These are phyloP conservation scores for Xylariaceae sp. DNA, from an alignment of 2,329 filamentous ascomycete genomes.

Conservation along the genomic window DNA sequence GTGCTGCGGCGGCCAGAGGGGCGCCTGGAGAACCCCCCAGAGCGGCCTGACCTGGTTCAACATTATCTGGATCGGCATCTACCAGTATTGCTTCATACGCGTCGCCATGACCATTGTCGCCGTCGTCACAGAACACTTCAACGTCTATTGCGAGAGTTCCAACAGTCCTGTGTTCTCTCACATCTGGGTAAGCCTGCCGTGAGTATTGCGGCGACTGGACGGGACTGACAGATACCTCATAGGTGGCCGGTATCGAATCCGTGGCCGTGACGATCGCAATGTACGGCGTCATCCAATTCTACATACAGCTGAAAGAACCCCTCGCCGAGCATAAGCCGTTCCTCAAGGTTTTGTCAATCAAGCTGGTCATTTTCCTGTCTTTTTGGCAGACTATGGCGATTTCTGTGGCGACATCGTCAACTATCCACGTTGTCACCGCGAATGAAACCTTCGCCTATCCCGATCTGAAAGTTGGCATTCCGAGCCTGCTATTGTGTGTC, in stretches of 20 bases:
- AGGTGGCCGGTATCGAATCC: constrained; percentile 62
- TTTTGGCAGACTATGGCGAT: constrained; percentile 69
- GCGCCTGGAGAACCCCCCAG: constrained; percentile 64
- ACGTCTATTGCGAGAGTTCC: constrained; percentile 70
- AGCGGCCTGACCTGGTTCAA: constrained; percentile 90
- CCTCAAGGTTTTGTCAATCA: constrained; percentile 78
- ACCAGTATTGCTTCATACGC: constrained; percentile 79
- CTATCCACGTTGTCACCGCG: constrained; percentile 54
- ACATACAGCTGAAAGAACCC: constrained; percentile 64
- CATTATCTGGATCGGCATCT: constrained; percentile 72
- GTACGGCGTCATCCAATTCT: constrained; percentile 85
- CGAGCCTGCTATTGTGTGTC: constrained; percentile 67
- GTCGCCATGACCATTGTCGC: constrained; percentile 73
- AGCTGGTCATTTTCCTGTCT: constrained; percentile 83
- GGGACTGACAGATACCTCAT: no score
- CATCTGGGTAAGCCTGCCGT: constrained; percentile 58
- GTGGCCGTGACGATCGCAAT: constrained; percentile 73
- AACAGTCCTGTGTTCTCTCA: constrained; percentile 74
- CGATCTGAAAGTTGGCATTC: constrained; percentile 75
- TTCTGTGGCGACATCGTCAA: constrained; percentile 45
- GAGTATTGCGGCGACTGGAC: no score
- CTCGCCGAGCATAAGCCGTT: constrained; percentile 65
- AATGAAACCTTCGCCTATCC: constrained; percentile 57
- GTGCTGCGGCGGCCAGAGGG: constrained; percentile 61
- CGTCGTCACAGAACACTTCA: constrained; percentile 62